A percentile compares a stretch with the other conserved stretches of the same genome.
Evolutionary conservation across 495 filamentous ascomycete genomes (phyloP).

Genomic region (Trichoderma gamsii): DNA sequence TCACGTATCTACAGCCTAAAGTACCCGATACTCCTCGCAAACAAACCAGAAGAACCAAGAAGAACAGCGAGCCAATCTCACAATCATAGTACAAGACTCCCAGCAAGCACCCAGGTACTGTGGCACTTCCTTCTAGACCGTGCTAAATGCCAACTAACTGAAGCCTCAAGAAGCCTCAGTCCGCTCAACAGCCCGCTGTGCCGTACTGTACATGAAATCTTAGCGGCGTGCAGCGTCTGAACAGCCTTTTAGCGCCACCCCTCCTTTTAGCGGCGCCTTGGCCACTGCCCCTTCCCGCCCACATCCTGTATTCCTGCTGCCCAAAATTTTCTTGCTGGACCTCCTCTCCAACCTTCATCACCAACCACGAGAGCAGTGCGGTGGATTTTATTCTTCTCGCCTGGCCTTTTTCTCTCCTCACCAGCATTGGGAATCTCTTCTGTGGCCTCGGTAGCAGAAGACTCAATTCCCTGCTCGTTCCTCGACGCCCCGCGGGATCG

Average conservation of each 20-base stretch:
- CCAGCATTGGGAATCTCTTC: slow-evolving; percentile 17
- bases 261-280: background rate
- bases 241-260: background rate
- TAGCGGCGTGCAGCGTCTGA: background rate
- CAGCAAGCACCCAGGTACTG: too few species aligned
- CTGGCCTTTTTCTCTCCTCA: slow-evolving; percentile 21
- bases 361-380: slow-evolving; percentile 20
- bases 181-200: too few species aligned
- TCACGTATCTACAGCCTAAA: too few species aligned
- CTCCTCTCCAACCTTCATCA: slow-evolving; percentile 18
- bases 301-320: slow-evolving; percentile 4
- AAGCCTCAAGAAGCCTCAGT: too few species aligned
- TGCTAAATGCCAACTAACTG: too few species aligned
- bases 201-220: background rate
- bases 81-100: too few species aligned
- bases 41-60: too few species aligned
- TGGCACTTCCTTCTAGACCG: too few species aligned
- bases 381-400: slow-evolving; percentile 19
- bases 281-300: slow-evolving; percentile 12
- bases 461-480: slow-evolving; percentile 26
- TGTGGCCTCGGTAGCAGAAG: slow-evolving; percentile 16
- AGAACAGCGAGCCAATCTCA: too few species aligned
- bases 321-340: slow-evolving; percentile 1
- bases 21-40: too few species aligned
- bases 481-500: slow-evolving; percentile 24